Conservation (phyloP, 768 basidiomycete genomes). For the Trametes punicea region DNA sequence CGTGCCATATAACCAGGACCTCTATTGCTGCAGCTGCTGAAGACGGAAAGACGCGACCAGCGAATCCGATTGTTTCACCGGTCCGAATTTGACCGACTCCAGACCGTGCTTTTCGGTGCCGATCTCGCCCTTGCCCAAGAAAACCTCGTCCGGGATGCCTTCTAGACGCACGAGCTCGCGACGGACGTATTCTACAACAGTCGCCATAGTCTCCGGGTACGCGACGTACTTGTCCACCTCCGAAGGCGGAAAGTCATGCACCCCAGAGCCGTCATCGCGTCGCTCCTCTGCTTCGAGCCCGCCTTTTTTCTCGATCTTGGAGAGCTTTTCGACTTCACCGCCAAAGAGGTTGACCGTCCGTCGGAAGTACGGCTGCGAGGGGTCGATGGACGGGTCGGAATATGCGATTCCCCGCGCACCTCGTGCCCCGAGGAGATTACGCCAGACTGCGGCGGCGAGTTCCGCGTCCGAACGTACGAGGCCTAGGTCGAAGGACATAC, state of each 20-base stretch:
- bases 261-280: slow-evolving; percentile 65
- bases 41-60: not conserved
- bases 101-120: slow-evolving; percentile 34
- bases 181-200: slow-evolving; percentile 64
- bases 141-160: slow-evolving; percentile 39
- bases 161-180: slow-evolving; percentile 73
- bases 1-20: not conserved
- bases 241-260: slow-evolving; percentile 60
- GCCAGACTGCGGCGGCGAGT: slow-evolving; percentile 85
- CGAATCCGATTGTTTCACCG: slow-evolving; percentile 5
- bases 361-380: slow-evolving; percentile 39
- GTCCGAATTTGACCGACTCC: slow-evolving; percentile 32
- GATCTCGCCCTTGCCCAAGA: slow-evolving; percentile 33
- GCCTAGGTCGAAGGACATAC: slow-evolving; percentile 74
- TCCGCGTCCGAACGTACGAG: slow-evolving; percentile 75
- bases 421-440: slow-evolving; percentile 83
- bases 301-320: slow-evolving; percentile 43
- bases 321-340: slow-evolving; percentile 56
- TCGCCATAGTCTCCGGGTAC: slow-evolving; percentile 73
- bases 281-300: slow-evolving; percentile 52
- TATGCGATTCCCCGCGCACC: slow-evolving; percentile 69
- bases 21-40: not conserved
- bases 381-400: slow-evolving; percentile 18
- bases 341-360: slow-evolving; percentile 71
- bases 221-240: slow-evolving; percentile 67